Percentiles rank a stretch among this genome's conserved stretches.
phyloP scores from a whole-genome alignment of 306 rosid species.

The Cucumis sativus region Cucumber_9930_V3 NC_026661.2:2051001-2051500 shows the following conservation, averaged over 20 bases:
- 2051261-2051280: conserved; percentile 78
- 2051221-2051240: conserved; percentile 94
- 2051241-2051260: conserved; percentile 83
- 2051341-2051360: conserved; percentile 91
- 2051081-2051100: conserved; percentile 65
- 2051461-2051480: conserved; percentile 96
- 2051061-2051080: conserved; percentile 5
- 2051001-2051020: not conserved
- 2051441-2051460: conserved; percentile 83
- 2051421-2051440: conserved; percentile 89
- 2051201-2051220: conserved; percentile 97
- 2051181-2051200: conserved; percentile 89
- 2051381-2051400: conserved; percentile 98
- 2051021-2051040: not conserved
- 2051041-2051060: not conserved
- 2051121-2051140: conserved; percentile 81
- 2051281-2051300: conserved; percentile 82
- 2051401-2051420: conserved; percentile 90
- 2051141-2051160: conserved; percentile 86
- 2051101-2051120: conserved; percentile 53
- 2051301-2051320: conserved; percentile 67
- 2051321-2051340: conserved; percentile 69
- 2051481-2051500: conserved; percentile 76
- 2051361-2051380: conserved; percentile 87
- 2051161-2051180: conserved; percentile 91